Base-by-base conservation (phyloP, 1,139 yeast genomes). In the Debaryomycetaceae sp. region DNA sequence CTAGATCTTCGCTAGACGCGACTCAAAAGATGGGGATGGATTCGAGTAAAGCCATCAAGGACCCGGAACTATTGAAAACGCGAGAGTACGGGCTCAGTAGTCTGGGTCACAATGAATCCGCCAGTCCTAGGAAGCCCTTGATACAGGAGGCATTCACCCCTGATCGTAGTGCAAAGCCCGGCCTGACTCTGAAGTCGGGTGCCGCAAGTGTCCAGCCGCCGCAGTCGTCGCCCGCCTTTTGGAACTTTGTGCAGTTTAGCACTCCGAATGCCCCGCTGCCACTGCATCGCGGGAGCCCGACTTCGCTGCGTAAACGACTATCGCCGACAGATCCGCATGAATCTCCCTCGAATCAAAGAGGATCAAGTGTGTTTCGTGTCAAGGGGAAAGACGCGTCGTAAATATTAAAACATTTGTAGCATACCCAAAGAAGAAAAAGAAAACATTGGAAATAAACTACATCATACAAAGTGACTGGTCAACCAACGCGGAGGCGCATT, bases 131-230 rank as follows among this genome's bases (percentile, higher is more conserved):
- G 44, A 72, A 72, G 30, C 65, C 74, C 13, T 62, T 72, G 18
- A 82, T 83, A 5, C 58, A 77, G 35, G 92, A 80, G 48, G 90
- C 92, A 2, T 80, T 77, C 42, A 81, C 93, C 0, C 92, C 93
- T 1, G 92, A 80, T 41, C 55, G 92, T 28, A 90, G 90, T 1
- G 63, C 72, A 16, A 61, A 64, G 27, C 40, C 35, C 13, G 30
- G 34, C 13, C 30, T 27, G 25, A 35, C 33, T n/a, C 36, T 36
- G 11, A 41, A 38, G 25, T 30, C 37, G 12, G 38, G 39, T 8
- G 27, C 33, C 3, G 32, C 36, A 31, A 44, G 29, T 32, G 47
- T 43, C 7, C 29, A 30, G 25, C 32, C 60, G 18, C 58, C 60
- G 39, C 76, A 68, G 43, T 63, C 71, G 13, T 74, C 83, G 2